phyloP scores from a whole-genome alignment of 2,329 filamentous ascomycete species.

The Davidsoniella neocaledoniae region DNA sequence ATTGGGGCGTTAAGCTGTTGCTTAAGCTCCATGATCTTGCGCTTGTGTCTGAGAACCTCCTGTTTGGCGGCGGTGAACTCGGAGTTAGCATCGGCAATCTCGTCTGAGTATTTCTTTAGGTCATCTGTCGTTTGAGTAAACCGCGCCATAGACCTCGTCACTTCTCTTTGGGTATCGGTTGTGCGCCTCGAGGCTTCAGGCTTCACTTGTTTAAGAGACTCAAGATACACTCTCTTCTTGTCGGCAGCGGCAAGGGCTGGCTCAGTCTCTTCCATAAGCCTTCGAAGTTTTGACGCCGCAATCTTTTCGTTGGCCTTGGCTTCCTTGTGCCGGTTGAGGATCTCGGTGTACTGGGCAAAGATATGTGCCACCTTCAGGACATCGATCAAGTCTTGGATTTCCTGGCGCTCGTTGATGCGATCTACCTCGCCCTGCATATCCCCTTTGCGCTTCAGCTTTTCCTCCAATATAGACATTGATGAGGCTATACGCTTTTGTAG shows the following conservation, averaged over 20 bases:
- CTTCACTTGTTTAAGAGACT: not conserved
- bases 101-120: conserved; percentile 8
- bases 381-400: conserved; percentile 24
- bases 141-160: not conserved
- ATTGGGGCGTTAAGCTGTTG: conserved; percentile 45
- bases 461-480: conserved; percentile 36
- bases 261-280: conserved; percentile 7
- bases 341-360: conserved; percentile 43
- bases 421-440: conserved; percentile 69
- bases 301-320: conserved; percentile 32
- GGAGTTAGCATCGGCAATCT: conserved; percentile 19
- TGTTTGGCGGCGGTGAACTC: conserved; percentile 6
- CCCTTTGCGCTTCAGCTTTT: conserved; percentile 52
- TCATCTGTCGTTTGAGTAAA: not conserved
- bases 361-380: conserved; percentile 48
- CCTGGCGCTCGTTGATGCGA: conserved; percentile 57
- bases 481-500: conserved; percentile 37
- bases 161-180: no score
- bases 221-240: conserved; percentile 9
- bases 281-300: conserved; percentile 18
- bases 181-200: not conserved
- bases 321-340: conserved; percentile 15
- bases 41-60: conserved; percentile 8
- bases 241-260: conserved; percentile 9
- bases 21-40: conserved; percentile 26